These are phyloP conservation scores for Coccinonectria pachysandricola DNA, from an alignment of 2,329 filamentous ascomycete species.

Conservation along the genomic window DNA sequence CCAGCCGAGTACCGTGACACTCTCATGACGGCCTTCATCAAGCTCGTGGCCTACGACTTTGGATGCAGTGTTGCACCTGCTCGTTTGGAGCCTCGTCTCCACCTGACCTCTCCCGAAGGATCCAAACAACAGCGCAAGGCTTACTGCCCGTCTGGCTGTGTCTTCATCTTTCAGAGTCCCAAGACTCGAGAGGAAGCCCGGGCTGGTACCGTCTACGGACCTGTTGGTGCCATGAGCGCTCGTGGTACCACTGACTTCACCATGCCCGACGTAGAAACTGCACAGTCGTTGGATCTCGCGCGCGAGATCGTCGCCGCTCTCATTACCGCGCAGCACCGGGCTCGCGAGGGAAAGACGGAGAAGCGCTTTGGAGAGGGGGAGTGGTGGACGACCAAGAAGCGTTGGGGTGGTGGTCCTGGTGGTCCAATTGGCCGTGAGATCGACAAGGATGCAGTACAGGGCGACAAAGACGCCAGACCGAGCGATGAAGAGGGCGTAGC, in stretches of 20 bases:
- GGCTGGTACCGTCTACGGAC: slow-evolving; percentile 49
- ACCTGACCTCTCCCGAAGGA: slow-evolving; percentile 33
- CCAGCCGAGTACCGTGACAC: slow-evolving; percentile 47
- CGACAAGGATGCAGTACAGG: slow-evolving; percentile 35
- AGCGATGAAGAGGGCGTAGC: slow-evolving; percentile 15
- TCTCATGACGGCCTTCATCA: slow-evolving; percentile 49
- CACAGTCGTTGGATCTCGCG: slow-evolving; percentile 52
- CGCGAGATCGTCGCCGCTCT: slow-evolving; percentile 51
- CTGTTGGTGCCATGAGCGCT: slow-evolving; percentile 49
- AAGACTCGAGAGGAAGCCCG: slow-evolving; percentile 50
- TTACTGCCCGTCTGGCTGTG: slow-evolving; percentile 48
- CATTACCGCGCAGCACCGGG: slow-evolving; percentile 53
- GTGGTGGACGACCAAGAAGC: slow-evolving; percentile 51
- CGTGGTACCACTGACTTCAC: slow-evolving; percentile 44
- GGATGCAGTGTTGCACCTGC: slow-evolving; percentile 49
- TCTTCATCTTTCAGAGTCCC: slow-evolving; percentile 51
- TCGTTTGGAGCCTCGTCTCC: slow-evolving; percentile 48
- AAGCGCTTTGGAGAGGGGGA: slow-evolving; percentile 44
- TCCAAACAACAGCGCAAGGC: slow-evolving; percentile 30
- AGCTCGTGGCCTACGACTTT: slow-evolving; percentile 56
- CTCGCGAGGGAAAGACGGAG: slow-evolving; percentile 46
- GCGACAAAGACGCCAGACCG: slow-evolving; percentile 34
- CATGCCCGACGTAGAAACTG: slow-evolving; percentile 32
- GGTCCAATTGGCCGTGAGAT: slow-evolving; percentile 54
- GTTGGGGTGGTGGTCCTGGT: slow-evolving; percentile 54